These are phyloP conservation scores for Irpex sp. DNA, from an alignment of 1,284 basidiomycete genomes.

Conservation along the genomic window DNA sequence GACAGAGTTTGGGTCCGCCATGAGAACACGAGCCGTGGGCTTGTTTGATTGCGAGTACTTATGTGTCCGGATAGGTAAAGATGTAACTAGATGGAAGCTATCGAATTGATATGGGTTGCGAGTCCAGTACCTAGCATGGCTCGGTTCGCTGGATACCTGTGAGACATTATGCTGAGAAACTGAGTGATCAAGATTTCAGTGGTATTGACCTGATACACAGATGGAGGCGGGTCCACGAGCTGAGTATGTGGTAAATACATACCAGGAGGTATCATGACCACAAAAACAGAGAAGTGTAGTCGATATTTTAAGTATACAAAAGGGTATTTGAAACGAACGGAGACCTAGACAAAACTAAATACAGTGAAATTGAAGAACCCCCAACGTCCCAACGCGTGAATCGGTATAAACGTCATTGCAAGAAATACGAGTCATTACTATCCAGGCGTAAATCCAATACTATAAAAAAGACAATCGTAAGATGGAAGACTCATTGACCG, in stretches of 20 bases:
- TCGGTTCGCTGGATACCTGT: neutral
- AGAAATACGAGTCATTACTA: neutral
- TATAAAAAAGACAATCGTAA: neutral
- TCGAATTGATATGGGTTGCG: neutral
- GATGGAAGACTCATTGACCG: neutral
- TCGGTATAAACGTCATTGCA: neutral
- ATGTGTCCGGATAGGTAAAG: conserved; percentile 64
- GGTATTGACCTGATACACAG: too few species aligned
- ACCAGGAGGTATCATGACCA: neutral
- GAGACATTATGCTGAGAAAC: too few species aligned
- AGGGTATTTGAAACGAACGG: neutral
- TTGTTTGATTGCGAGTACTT: conserved; percentile 50
- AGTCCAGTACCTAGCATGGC: neutral
- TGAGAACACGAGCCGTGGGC: conserved; percentile 40
- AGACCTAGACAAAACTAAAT: neutral
- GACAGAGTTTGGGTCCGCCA: conserved; percentile 33
- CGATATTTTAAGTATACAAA: neutral
- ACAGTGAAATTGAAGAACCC: neutral
- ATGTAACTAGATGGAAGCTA: conserved; percentile 43
- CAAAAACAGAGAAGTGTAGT: neutral
- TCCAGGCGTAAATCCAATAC: neutral
- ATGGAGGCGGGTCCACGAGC: too few species aligned
- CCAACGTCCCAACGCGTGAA: neutral
- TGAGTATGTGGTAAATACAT: too few species aligned
- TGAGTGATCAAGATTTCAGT: too few species aligned